These are phyloP conservation scores for Fusarium lateritium DNA, from an alignment of 2,329 filamentous ascomycete species.

Conservation along the genomic window DNA sequence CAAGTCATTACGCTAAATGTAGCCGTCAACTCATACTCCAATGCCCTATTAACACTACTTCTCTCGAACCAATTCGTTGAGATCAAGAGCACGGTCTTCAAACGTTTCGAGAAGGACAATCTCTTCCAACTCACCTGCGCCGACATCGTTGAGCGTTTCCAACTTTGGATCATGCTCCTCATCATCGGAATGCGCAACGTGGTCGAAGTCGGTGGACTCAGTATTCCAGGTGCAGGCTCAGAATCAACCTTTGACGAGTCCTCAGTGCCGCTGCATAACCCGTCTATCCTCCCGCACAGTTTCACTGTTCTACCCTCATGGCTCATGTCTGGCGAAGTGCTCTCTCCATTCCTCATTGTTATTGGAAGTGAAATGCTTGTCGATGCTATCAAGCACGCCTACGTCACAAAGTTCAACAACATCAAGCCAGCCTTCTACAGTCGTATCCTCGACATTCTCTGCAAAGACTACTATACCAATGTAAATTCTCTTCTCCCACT, in stretches of 20 bases:
- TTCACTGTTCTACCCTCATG: constrained; percentile 91
- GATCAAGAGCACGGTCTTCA: constrained; percentile 98
- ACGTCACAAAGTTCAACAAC: constrained; percentile 99
- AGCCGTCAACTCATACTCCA: constrained; percentile 98
- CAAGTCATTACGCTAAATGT: constrained; percentile 98
- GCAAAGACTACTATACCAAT: constrained; percentile 98
- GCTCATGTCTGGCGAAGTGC: constrained; percentile 83
- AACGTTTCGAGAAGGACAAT: constrained; percentile 98
- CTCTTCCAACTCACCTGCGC: constrained; percentile 96
- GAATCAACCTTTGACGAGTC: constrained; percentile 63
- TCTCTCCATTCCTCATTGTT: constrained; percentile 94
- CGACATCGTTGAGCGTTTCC: constrained; percentile 96
- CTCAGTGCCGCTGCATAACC: constrained; percentile 73
- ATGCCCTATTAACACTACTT: constrained; percentile 90
- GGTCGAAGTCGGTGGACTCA: constrained; percentile 92
- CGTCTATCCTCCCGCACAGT: constrained; percentile 87
- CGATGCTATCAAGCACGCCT: constrained; percentile 96
- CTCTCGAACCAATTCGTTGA: constrained; percentile 99
- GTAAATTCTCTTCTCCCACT: constrained; percentile 61
- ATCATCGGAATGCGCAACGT: constrained; percentile 98
- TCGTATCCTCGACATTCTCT: constrained; percentile 91
- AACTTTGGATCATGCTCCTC: constrained; percentile 96
- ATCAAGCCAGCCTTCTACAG: constrained; percentile 92
- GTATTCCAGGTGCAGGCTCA: constrained; percentile 69
- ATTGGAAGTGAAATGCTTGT: constrained; percentile 97